Evolutionary conservation across 2,329 filamentous ascomycete species (phyloP), one percentile per base, ranked within the genome.

Genomic region (Cercospora sp.): DNA sequence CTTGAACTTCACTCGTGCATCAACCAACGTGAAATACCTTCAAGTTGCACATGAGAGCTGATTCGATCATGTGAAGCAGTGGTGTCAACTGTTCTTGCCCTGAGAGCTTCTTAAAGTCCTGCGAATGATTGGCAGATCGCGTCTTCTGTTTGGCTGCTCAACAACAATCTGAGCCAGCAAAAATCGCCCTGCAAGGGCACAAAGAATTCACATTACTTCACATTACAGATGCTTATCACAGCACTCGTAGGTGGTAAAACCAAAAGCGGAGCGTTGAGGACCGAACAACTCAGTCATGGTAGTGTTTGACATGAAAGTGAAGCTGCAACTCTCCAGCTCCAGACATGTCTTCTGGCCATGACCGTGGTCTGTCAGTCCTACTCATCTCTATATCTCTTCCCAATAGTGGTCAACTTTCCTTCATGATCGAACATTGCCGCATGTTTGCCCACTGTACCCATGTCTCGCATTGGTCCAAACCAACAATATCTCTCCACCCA

Each of bases 401-500:
- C 76, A 60, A 78, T 64, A 3, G 53, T 59, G 48, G 75, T 78
- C 62, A 78, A 68, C 20, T 72, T 73, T 6, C 76, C 76, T 18
- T 75, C 71, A 61, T 76, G 73, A 59, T 76, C 76, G 20, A 77
- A 60, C 75, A 77, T 73, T 51, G 73, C 67, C 53, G 76, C 76
- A 68, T 71, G 71, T 63, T 64, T 72, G 9, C 76, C 76, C n/a
- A 78, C 76, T 20, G 72, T 76, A 9, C 75, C 76, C 2, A 62
- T 69, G 51, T 78, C 71, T 42, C 76, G 65, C 75, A 77, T 77
- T 16, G 75, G 66, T 3, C 75, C 76, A 70, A 78, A 78, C 74
- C 76, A 78, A 28, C 72, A 73, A 71, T 77, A 78, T 59, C 74
- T 60, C 68, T 78, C 76, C 28, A 78, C 74, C 76, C 76, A 78